phyloP scores from a whole-genome alignment of 495 filamentous ascomycete genomes.

The Lepidopterella palustris region DNA sequence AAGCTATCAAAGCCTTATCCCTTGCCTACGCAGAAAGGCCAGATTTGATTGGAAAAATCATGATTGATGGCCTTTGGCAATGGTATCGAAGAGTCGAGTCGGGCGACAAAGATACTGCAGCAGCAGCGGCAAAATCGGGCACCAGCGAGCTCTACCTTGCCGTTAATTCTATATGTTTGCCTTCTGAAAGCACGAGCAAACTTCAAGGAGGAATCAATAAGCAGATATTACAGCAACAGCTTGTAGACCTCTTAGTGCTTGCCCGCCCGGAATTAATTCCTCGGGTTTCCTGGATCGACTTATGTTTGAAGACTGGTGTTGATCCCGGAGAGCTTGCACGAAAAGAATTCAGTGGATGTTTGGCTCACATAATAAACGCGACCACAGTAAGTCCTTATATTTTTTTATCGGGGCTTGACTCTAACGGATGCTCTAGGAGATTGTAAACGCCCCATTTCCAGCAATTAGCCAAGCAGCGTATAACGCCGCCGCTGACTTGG shows the following conservation, averaged over 20 bases:
- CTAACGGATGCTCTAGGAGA: conserved; percentile 4
- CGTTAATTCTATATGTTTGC: conserved; percentile 64
- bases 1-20: conserved; percentile 52
- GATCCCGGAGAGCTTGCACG: conserved; percentile 75
- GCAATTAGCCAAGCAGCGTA: conserved; percentile 62
- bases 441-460: conserved; percentile 18
- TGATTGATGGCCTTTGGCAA: conserved; percentile 71
- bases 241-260: conserved; percentile 71
- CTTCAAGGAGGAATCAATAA: conserved; percentile 36
- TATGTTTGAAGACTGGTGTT: conserved; percentile 67
- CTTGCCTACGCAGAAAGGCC: conserved; percentile 52
- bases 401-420: background rate
- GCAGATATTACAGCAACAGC: conserved; percentile 36
- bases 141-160: conserved; percentile 53
- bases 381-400: conserved; percentile 42
- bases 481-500: conserved; percentile 76
- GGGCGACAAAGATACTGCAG: conserved; percentile 70
- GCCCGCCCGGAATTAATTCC: conserved; percentile 71
- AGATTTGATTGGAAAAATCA: conserved; percentile 46
- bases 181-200: conserved; percentile 38
- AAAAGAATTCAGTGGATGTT: conserved; percentile 44
- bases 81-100: conserved; percentile 63
- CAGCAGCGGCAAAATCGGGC: conserved; percentile 60
- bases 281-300: conserved; percentile 74
- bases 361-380: conserved; percentile 44